A percentile compares a stretch with the other conserved stretches of the same genome.
phyloP scores from a whole-genome alignment of 768 basidiomycete genomes.

The Phanerochaete carnosa region DNA sequence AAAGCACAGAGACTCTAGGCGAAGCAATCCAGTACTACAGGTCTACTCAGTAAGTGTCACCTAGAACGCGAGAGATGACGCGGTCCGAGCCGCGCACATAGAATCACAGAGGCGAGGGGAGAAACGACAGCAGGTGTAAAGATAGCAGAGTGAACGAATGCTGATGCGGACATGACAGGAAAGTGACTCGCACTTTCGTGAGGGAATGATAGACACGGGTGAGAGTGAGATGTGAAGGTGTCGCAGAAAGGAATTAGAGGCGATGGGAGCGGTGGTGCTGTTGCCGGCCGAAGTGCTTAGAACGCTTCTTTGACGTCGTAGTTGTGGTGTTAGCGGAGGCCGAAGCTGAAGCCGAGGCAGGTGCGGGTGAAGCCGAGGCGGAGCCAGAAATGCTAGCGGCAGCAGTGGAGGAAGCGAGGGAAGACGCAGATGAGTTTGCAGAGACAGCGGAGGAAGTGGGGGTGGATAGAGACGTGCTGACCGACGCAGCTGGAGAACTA shows the following conservation, averaged over 20 bases:
- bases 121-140: not conserved
- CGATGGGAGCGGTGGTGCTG: constrained; percentile 4
- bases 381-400: constrained; percentile 10
- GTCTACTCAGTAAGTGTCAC: not conserved
- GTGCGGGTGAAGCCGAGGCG: not conserved
- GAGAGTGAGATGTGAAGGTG: not conserved
- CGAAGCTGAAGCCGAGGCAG: constrained; percentile 4
- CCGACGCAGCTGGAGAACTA: constrained; percentile 3
- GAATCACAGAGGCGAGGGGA: too few relatives aligned
- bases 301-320: constrained; percentile 2
- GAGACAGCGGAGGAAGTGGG: not conserved
- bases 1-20: too few relatives aligned
- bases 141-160: not conserved
- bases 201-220: too few relatives aligned
- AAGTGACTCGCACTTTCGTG: not conserved
- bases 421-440: not conserved
- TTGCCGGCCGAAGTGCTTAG: constrained; percentile 16
- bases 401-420: too few relatives aligned
- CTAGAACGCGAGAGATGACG: not conserved
- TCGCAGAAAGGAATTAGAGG: not conserved
- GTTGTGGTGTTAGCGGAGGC: not conserved
- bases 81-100: not conserved
- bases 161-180: not conserved
- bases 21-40: not conserved
- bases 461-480: constrained; percentile 14